Evolutionary conservation across 2,329 filamentous ascomycete species (phyloP), one percentile per base, ranked within the genome.

Genomic region (Trichophaea hybrida): DNA sequence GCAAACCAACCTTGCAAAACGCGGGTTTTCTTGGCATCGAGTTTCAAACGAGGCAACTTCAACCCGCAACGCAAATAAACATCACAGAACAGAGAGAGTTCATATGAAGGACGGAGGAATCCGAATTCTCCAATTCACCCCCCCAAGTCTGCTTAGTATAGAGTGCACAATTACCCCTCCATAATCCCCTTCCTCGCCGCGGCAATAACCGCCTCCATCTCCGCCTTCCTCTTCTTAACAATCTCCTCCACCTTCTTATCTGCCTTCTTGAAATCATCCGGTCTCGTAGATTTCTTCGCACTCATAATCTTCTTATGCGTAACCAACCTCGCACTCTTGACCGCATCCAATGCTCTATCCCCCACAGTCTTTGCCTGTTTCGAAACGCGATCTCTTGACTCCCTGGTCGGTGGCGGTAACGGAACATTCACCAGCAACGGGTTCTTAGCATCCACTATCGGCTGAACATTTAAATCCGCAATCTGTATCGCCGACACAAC

Each of bases 341-440:
- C 58, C 1, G 59, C 68, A 4, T 60, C 52, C 46, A 62, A 68
- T 1, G 71, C 69, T 37, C 61, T 66, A 49, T 72, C 70, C 4
- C 71, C 70, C 1, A 68, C 67, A 55, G 69, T 70, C n/a, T 59
- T 66, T 31, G 70, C 70, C 6, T 66, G 64, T 17, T 63, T 63
- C 4, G 70, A 60, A n/a, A 69, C 67, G 31, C 64, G 55, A 59
- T 74, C 73, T 32, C 77, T 72, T n/a, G 75, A 74, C 63, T 81
- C 78, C 54, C 77, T 79, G 0, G 79, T 82, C 0, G 78, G 78
- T 4, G 79, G 77, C 1, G 79, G 79, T 31, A 81, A 75, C 17
- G 77, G 75, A 15, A 82, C 73, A 54, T 77, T 74, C 6, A 81
- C 72, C 5, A 78, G 75, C n/a, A 75, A 72, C 0, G 76, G 72